Evolutionary conservation across 768 basidiomycete genomes (phyloP), one percentile per base, ranked within the genome.

Genomic region (Trametes meyenii): DNA sequence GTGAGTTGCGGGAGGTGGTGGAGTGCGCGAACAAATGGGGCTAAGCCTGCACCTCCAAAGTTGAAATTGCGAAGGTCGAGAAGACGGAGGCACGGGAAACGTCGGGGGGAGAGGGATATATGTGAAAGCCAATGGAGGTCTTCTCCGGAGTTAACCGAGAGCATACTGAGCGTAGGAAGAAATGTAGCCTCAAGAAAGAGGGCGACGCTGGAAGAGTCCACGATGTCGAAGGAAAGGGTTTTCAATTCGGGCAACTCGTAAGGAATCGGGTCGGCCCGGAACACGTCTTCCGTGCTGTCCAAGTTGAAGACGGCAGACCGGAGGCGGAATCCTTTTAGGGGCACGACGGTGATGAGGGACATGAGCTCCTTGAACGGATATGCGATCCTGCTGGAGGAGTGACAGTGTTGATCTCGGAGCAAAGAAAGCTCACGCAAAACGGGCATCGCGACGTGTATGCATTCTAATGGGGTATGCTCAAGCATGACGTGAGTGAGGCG

Each of bases 21-120:
- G 43, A 73, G 63, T 26, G 68, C 72, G 12, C 70, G 68, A 5
- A 74, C 64, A 60, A 73, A 70, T 1, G 72, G 71, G 16, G 68
- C 67, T n/a, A 74, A 63, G 12, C 68, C 67, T 23, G 68, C 65
- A n/a, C 73, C 73, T 35, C 67, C 70, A 54, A 74, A 59, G 58
- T 67, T 68, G 62, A 71, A 73, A 13, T 70, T 64, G 21, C 72
- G 69, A 3, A 74, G 69, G 53, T 74, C 69, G 36, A 74, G 71
- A 7, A 69, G 60, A 46, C 67, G 69, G 6, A 74, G 63, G 16
- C 60, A 49, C 14, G 67, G 69, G 55, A 72, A 66, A 2, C 63
- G 70, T 29, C 57, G 35, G 1, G 61, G 58, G 11, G 66, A 64
- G 21, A 62, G 52, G 10, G 72, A 61, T 46, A 72, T 50, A 46